A percentile compares a stretch with the other conserved stretches of the same genome.
These are phyloP conservation scores for Heimioporus sp. DNA, from an alignment of 768 basidiomycete species.

Conservation along the genomic window DNA sequence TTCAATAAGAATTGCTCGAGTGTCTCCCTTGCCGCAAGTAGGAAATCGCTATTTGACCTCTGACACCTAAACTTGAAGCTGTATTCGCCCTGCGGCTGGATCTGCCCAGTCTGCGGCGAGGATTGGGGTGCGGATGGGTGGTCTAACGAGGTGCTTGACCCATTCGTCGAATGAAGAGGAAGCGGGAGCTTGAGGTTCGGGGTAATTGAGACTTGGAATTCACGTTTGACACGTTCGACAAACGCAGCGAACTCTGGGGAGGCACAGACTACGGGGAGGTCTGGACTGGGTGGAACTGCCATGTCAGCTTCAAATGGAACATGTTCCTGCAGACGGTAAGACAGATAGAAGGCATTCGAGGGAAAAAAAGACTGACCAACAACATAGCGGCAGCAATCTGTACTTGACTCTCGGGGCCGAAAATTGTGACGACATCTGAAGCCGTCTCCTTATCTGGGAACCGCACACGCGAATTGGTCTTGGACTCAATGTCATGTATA, in stretches of 20 bases:
- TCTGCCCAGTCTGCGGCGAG: constrained; percentile 17
- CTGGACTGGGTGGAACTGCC: constrained; percentile 80
- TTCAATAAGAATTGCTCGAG: constrained; percentile 87
- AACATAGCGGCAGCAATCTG: constrained; percentile 97
- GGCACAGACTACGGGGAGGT: constrained; percentile 70
- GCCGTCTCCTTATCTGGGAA: constrained; percentile 94
- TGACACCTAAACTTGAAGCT: constrained; percentile 97
- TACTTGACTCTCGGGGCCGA: constrained; percentile 95
- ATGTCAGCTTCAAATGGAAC: constrained; percentile 96
- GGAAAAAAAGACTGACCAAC: constrained; percentile 51
- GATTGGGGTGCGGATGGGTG: constrained; percentile 32
- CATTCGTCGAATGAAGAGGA: constrained; percentile 41
- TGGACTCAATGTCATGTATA: constrained; percentile 94
- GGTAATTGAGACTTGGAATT: constrained; percentile 87
- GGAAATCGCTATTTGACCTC: constrained; percentile 90
- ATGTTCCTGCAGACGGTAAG: constrained; percentile 64
- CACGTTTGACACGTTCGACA: constrained; percentile 88
- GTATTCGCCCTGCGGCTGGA: constrained; percentile 51
- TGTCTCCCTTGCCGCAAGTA: constrained; percentile 86
- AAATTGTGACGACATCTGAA: constrained; percentile 94
- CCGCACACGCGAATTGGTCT: constrained; percentile 90
- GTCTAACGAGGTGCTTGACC: constrained; percentile 48
- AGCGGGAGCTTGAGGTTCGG: constrained; percentile 63
- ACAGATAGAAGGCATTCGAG: background rate
- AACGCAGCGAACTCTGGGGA: constrained; percentile 85